Evolutionary conservation across 2,329 filamentous ascomycete species (phyloP), one percentile per base, ranked within the genome.

Genomic region (Phialophora verrucosa): DNA sequence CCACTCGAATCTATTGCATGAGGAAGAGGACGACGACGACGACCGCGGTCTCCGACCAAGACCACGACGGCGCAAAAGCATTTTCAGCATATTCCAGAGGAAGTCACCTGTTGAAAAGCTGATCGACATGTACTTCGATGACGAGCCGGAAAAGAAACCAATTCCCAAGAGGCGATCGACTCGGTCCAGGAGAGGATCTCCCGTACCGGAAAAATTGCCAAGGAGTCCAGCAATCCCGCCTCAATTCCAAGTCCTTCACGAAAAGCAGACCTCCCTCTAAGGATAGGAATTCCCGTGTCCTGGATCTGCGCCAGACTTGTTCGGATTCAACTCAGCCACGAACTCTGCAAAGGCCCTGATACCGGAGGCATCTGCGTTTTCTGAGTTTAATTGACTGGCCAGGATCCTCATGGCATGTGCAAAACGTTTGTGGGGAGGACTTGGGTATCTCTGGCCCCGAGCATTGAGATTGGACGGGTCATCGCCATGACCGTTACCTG

Each of bases 401-500:
- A 67, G 51, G 25, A 59, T 42, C 10, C 57, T 57, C 57, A 66
- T 60, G 10, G 59, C 63, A 58, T 59, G 59, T 5, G 58, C 56
- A 54, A 68, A 55, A 20, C 62, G 67, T 47, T 65, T 67, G 20
- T 68, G 50, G 20, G 42, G 65, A 51, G 60, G 59, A 25, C 35
- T 55, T 44, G 59, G 55, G 27, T 31, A 53, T 35, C 54, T 66
- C 29, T 63, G 38, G 17, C 55, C 11, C 20, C 51, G 49, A 62
- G 20, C 59, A 59, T 38, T 55, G 12, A 14, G 32, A 29, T 17
- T 42, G 11, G 38, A 35, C 10, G 20, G 42, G 14, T 32, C 27
- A 12, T 78, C 51, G 20, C 78, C 76, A 62, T 79, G 75, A 66
- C 80, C 77, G 17, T 77, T 72, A 2, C 79, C 78, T 8, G 75